Evolutionary conservation across 2,329 filamentous ascomycete genomes (phyloP).

Genomic region (Ophiocordyceps australis): DNA sequence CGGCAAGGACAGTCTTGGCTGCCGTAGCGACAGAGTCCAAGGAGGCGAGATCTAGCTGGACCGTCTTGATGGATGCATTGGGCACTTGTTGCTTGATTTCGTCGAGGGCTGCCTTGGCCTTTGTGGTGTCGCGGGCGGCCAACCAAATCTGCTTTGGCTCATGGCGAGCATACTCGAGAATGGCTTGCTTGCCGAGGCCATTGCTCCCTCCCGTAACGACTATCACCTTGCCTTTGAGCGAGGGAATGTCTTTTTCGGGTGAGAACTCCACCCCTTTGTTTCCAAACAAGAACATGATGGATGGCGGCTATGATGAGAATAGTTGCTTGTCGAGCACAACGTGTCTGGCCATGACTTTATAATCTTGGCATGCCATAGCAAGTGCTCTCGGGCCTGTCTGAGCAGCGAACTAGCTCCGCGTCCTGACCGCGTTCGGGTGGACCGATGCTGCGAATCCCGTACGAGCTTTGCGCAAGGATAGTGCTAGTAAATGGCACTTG

Average conservation of each 20-base stretch:
- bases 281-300: slow-evolving; percentile 1
- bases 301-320: too few species aligned
- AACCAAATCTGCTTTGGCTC: slow-evolving; percentile 7
- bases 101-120: slow-evolving; percentile 15
- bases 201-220: slow-evolving; percentile 73
- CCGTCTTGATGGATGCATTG: slow-evolving; percentile 8
- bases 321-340: too few species aligned
- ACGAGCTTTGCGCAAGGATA: too few species aligned
- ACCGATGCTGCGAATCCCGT: too few species aligned
- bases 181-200: slow-evolving; percentile 46
- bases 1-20: slow-evolving; percentile 15
- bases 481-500: too few species aligned
- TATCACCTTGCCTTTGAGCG: slow-evolving; percentile 59
- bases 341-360: too few species aligned
- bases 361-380: too few species aligned
- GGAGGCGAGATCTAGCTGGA: slow-evolving; percentile 25
- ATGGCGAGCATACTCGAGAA: slow-evolving; percentile 6
- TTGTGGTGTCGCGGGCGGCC: slow-evolving; percentile 16
- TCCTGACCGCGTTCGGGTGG: too few species aligned
- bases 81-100: slow-evolving; percentile 13
- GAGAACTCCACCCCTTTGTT: slow-evolving; percentile 2
- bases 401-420: too few species aligned
- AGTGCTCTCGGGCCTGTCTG: too few species aligned
- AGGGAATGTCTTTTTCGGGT: slow-evolving; percentile 22
- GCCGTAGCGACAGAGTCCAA: slow-evolving; percentile 22